Base-by-base conservation (phyloP, 2,329 filamentous ascomycete genomes). In the Botrytis byssoidea region DNA sequence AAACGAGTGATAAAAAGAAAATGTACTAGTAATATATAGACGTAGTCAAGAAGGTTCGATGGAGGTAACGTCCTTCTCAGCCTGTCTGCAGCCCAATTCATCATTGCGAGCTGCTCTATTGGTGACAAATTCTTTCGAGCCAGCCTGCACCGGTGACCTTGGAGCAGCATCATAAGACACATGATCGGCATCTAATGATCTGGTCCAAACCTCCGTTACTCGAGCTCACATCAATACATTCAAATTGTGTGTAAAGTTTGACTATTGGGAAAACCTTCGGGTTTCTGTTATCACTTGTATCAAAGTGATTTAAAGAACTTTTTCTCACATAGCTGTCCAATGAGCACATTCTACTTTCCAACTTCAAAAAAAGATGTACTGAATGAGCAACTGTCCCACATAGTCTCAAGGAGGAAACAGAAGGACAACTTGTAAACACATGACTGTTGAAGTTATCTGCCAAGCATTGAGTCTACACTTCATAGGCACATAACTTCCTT, bases 51-150 rank as follows among this genome's bases (percentile, higher is more conserved):
- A 4, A 64, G 9, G 2, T 0, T 55, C 25, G n/a, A n/a, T 16
- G 25, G 2, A 55, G 14, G 0, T n/a, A n/a, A 7, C 1, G 3
- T 29, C 18, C 29, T 14, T 18, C n/a, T 55, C 5, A 7, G 25
- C 22, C 0, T 5, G 4, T 12, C 12, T 3, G 25, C 25, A 55
- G 48, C 25, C 9, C 12, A n/a, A 5, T 55, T 55, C 5, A 55
- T 55, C 0, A 55, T 55, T 55, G 48, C 25, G 4, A 55, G 5
- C 14, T 12, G 12, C 48, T 16, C 10, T 3, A n/a, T 16, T n/a
- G 12, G 48, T 25, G 0, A 55, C 12, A 6, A 1, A 16, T n/a
- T 14, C 5, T n/a, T n/a, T 16, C 2, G n/a, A 7, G 25, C 16
- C 48, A 55, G 14, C 7, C 48, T 55, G 48, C 25, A 16, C 25